These are phyloP conservation scores for Hyphopichia wangnamkhiaoensis DNA, from an alignment of 1,139 yeast species.

Conservation along the genomic window DNA sequence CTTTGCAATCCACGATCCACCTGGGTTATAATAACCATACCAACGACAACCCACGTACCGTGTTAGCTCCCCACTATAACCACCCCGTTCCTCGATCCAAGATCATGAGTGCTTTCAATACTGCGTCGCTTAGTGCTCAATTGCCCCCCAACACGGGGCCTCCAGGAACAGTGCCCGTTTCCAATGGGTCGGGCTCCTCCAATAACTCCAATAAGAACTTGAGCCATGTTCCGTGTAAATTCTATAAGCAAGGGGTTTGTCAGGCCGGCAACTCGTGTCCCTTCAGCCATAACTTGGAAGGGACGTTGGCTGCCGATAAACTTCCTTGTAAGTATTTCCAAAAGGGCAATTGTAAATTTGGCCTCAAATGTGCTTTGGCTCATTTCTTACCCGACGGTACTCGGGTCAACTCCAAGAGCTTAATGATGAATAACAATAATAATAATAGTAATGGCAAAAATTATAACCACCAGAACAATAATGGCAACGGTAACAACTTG, in stretches of 20 bases:
- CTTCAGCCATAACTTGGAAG: conserved; percentile 77
- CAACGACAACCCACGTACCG: too few species aligned
- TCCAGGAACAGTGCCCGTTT: conserved; percentile 31
- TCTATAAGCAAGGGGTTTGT: conserved; percentile 86
- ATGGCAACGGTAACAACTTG: background rate
- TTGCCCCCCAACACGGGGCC: conserved; percentile 48
- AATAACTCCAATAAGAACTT: conserved; percentile 42
- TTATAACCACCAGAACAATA: background rate
- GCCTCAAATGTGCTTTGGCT: conserved; percentile 88
- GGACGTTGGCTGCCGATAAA: conserved; percentile 56
- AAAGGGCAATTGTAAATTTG: conserved; percentile 93
- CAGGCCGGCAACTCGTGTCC: conserved; percentile 95
- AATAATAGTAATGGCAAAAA: conserved; percentile 10
- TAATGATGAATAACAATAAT: conserved; percentile 5
- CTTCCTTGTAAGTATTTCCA: conserved; percentile 92
- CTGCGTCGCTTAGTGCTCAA: conserved; percentile 8
- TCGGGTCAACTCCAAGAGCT: conserved; percentile 58
- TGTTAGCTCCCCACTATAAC: background rate
- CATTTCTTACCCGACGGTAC: conserved; percentile 89
- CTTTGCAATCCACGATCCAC: too few species aligned
- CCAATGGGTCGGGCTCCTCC: conserved; percentile 10
- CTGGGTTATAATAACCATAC: too few species aligned
- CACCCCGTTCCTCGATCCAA: background rate
- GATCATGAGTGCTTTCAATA: background rate
- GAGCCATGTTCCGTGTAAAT: conserved; percentile 95